Conservation (phyloP, 2,329 filamentous ascomycete genomes). For the Orbilia quercus region DNA sequence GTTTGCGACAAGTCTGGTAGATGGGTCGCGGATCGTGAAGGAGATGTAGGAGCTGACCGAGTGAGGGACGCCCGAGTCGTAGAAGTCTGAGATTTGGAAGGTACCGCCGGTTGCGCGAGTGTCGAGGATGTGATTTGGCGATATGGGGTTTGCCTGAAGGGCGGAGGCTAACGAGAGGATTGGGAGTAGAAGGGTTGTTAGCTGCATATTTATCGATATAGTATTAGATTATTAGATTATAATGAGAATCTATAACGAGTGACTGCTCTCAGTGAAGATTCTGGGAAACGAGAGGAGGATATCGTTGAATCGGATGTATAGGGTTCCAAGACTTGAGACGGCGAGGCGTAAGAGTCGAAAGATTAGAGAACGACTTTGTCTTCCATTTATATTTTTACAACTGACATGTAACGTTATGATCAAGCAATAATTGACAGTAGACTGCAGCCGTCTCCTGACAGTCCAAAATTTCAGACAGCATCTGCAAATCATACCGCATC, state of each 20-base stretch:
- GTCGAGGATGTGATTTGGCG: constrained; percentile 7
- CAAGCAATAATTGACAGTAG: neutral
- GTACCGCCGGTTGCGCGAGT: constrained; percentile 7
- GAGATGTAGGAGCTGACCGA: constrained; percentile 24
- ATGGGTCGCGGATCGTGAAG: constrained; percentile 18
- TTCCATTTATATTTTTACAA: neutral
- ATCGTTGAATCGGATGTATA: too few species aligned
- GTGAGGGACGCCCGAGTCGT: constrained; percentile 27
- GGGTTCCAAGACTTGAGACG: neutral
- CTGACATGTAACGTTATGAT: constrained; percentile 2
- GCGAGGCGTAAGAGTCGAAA: neutral
- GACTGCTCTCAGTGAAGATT: neutral
- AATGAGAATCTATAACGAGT: neutral
- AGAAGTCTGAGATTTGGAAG: constrained; percentile 37
- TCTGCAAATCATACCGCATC: neutral
- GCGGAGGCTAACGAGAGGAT: constrained; percentile 25
- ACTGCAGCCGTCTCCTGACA: neutral
- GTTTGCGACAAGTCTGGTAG: constrained; percentile 8
- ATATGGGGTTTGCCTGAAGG: constrained; percentile 19
- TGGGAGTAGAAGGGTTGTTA: constrained; percentile 30
- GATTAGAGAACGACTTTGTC: neutral
- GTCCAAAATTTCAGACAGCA: neutral
- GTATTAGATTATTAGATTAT: neutral
- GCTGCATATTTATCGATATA: constrained; percentile 17
- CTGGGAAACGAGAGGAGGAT: neutral